Percentiles rank a stretch among this genome's conserved stretches.
These are phyloP conservation scores for Heliosperma pusillum DNA, from an alignment of 148 eudicot genomes.

Conservation along the genomic window DNA sequence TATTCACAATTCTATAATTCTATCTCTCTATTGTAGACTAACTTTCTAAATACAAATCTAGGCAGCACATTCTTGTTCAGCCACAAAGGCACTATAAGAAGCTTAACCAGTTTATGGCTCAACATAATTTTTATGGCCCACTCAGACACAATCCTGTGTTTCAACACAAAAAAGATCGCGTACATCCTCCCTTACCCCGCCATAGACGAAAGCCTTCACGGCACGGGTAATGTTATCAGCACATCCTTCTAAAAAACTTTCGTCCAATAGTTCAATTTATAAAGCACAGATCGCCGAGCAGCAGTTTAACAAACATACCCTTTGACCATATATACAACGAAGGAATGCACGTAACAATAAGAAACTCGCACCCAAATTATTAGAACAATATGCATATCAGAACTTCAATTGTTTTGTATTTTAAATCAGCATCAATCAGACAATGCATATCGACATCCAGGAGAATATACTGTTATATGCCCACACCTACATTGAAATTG, in stretches of 20 bases:
- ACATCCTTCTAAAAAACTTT: no score
- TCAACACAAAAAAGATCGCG: neutral
- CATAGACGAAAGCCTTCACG: neutral
- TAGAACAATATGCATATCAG: neutral
- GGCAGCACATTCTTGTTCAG: neutral
- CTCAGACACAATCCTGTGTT: neutral
- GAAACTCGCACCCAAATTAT: neutral
- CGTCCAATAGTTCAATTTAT: no score
- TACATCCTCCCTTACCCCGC: neutral
- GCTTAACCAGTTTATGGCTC: neutral
- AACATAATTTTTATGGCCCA: neutral
- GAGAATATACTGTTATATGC: neutral
- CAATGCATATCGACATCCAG: neutral
- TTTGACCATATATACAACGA: neutral
- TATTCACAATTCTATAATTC: constrained; percentile 9
- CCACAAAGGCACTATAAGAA: neutral
- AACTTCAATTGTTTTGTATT: neutral
- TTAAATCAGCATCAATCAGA: neutral
- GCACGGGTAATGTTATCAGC: no score
- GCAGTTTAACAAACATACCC: no score
- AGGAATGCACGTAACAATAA: neutral
- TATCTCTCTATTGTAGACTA: neutral
- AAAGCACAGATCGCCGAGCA: no score
- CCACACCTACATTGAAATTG: neutral
- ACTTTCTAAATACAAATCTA: neutral